Percentiles rank a stretch among this genome's conserved stretches.
Conservation (phyloP, 192 early-diverging fungal genomes). For the Funneliformis geosporum region DNA sequence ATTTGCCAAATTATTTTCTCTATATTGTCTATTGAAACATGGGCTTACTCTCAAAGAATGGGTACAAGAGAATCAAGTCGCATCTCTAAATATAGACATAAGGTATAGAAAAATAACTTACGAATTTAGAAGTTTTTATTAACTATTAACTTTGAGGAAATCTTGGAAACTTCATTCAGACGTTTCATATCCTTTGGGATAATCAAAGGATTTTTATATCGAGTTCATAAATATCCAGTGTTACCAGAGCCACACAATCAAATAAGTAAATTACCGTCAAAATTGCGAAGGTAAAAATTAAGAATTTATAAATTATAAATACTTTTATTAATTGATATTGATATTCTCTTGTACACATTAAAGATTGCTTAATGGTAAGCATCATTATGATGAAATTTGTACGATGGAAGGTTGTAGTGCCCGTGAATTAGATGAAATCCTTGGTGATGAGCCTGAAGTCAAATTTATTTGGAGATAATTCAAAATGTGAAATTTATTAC, state of each 20-base stretch:
- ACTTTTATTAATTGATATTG: no score
- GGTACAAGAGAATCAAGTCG: conserved; percentile 75
- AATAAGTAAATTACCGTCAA: not conserved
- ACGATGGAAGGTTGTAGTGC: conserved; percentile 63
- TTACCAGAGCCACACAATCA: conserved; percentile 29
- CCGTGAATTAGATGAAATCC: conserved; percentile 59
- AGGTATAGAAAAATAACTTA: conserved; percentile 53
- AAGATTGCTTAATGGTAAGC: conserved; percentile 59
- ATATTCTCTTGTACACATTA: not conserved
- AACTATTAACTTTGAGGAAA: not conserved
- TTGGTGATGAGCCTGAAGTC: conserved; percentile 44
- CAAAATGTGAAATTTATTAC: not conserved
- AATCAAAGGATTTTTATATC: conserved; percentile 77
- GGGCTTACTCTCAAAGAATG: conserved; percentile 82
- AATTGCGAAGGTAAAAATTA: conserved; percentile 11
- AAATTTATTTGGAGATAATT: conserved; percentile 56
- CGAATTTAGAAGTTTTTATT: not conserved
- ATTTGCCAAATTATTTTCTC: conserved; percentile 68
- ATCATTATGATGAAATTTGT: conserved; percentile 79
- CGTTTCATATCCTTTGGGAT: conserved; percentile 92
- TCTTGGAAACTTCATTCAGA: conserved; percentile 41
- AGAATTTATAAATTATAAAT: no score
- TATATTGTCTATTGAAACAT: conserved; percentile 81
- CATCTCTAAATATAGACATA: conserved; percentile 73
- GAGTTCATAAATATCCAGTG: conserved; percentile 91